Evolutionary conservation across 2,329 filamentous ascomycete species (phyloP).

Genomic region (Diaporthe sp.): DNA sequence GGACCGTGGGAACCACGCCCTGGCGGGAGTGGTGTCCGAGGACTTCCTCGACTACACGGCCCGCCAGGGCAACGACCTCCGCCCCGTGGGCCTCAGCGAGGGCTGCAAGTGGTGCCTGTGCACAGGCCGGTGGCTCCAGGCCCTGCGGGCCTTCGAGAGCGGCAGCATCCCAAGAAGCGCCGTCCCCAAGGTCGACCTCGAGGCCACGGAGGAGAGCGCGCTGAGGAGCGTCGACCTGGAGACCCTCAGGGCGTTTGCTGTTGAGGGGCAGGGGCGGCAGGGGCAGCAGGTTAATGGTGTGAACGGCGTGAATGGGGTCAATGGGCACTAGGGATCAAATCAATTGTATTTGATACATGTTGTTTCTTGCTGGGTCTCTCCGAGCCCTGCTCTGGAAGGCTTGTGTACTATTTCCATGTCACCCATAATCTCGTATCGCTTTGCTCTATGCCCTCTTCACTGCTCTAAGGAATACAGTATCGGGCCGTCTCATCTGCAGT

Average conservation of each 20-base stretch:
- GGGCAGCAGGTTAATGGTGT: constrained; percentile 88
- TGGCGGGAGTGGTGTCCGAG: constrained; percentile 70
- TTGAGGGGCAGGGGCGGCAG: constrained; percentile 66
- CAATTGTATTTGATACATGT: neutral
- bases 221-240: constrained; percentile 62
- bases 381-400: neutral
- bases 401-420: neutral
- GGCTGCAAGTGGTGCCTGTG: constrained; percentile 77
- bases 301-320: constrained; percentile 56
- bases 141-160: constrained; percentile 65
- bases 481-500: constrained; percentile 6
- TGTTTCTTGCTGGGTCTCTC: no score
- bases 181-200: constrained; percentile 59
- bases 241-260: constrained; percentile 64
- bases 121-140: constrained; percentile 71
- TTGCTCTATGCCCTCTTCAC: neutral
- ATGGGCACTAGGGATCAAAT: neutral
- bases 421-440: neutral
- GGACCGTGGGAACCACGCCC: constrained; percentile 72
- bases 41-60: constrained; percentile 75
- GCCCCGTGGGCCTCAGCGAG: constrained; percentile 65
- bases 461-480: neutral
- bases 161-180: constrained; percentile 52
- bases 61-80: constrained; percentile 70
- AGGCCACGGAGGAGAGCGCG: constrained; percentile 67